phyloP scores from a whole-genome alignment of 1,139 yeast species.

The Scheffersomyces lignicola region DNA sequence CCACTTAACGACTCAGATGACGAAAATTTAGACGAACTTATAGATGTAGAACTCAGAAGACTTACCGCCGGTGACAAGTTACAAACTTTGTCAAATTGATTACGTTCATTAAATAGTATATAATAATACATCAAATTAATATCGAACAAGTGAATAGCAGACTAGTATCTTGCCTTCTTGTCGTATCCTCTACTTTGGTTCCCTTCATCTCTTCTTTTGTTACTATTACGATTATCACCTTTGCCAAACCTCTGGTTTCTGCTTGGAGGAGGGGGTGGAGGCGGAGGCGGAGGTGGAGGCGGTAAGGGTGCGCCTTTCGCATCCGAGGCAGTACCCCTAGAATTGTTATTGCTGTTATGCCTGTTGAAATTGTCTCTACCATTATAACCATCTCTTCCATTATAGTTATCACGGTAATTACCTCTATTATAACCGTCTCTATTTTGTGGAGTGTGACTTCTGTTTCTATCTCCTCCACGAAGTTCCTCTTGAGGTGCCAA shows the following conservation, averaged over 20 bases:
- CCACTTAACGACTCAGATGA: conserved; percentile 5
- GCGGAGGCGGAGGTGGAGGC: conserved; percentile 19
- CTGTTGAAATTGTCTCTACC: conserved; percentile 3
- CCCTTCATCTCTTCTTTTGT: conserved; percentile 29
- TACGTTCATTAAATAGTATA: not conserved
- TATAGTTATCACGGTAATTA: not conserved
- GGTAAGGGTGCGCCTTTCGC: conserved; percentile 8
- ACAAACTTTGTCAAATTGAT: conserved; percentile 3
- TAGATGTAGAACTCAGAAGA: conserved; percentile 30
- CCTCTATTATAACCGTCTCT: conserved; percentile 3
- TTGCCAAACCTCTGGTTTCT: conserved; percentile 8
- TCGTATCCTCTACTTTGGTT: conserved; percentile 29
- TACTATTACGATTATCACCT: conserved; percentile 11
- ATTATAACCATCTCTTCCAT: conserved; percentile 9
- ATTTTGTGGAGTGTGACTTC: conserved; percentile 3
- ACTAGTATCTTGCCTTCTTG: conserved; percentile 31
- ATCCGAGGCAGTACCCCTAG: conserved; percentile 1
- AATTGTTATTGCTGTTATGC: conserved; percentile 1
- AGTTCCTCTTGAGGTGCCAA: conserved; percentile 6
- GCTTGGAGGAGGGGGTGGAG: conserved; percentile 22
- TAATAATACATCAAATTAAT: not conserved
- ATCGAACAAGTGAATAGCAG: not conserved
- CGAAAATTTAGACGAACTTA: conserved; percentile 24
- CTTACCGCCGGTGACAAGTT: conserved; percentile 18
- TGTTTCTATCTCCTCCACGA: too few species aligned